Base-by-base conservation (phyloP, 495 filamentous ascomycete species). In the Aspergillus campestris region DNA sequence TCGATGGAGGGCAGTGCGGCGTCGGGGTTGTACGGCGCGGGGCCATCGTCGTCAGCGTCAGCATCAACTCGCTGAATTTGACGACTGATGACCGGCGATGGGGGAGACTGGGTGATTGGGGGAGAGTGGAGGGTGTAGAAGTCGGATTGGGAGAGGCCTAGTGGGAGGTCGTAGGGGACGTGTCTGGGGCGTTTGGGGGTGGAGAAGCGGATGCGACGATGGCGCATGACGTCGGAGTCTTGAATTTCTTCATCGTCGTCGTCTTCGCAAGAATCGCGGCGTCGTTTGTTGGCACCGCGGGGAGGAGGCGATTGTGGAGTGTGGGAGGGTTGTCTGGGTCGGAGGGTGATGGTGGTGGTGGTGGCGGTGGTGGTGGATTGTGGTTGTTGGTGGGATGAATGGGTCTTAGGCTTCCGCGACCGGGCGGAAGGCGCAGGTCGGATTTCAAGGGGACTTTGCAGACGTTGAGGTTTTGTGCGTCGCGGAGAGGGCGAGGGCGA, bases 141-240 rank as follows among this genome's bases (percentile, higher is more conserved):
- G 49, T 87, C 82, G 1, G 69, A 62, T 10, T 72, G 72, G 42
- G 78, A 75, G 10, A 89, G 71, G 12, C 84, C 84, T 0, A 85
- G 71, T 0, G 84, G 84, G 3, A 89, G 57, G 6, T 79, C 65
- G 54, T 82, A 82, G 15, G 84, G 84, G 31, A 75, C 73, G 38
- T 83, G 71, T 40, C 82, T 75, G 38, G 67, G 67, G 47, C 83
- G 79, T 56, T 86, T 86, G 0, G 84, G 84, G 13, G 84, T 89
- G 24, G 75, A 75, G 31, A 79, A 77, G 45, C 68, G 55, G 18
- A 51, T 29, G 14, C 51, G 40, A 7, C 52, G 48, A 7, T 43
- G 37, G 33, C 57, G 49, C 30, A 56, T 59, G 31, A 31, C 45
- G 45, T 50, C 47, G 43, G 24, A 50, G 38, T 68, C 65, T 10